These are phyloP conservation scores for Aspergillus costaricaensis DNA, from an alignment of 2,329 filamentous ascomycete species.

Conservation along the genomic window DNA sequence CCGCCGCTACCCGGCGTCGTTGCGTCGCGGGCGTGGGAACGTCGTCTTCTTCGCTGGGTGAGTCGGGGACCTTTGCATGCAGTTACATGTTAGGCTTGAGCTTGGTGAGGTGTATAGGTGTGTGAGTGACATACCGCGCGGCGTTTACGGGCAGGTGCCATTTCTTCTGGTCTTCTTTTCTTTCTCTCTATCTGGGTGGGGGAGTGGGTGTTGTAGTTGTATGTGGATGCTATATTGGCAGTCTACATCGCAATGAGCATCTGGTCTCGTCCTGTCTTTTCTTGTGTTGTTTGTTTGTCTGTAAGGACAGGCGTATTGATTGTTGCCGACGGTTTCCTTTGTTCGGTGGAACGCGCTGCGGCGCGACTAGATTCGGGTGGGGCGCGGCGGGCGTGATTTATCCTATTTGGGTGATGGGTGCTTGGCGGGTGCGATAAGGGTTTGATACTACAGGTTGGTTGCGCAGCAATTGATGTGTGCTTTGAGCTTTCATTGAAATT, in stretches of 20 bases:
- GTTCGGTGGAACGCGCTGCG: constrained; percentile 20
- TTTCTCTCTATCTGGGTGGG: neutral
- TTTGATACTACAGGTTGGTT: too few relatives aligned
- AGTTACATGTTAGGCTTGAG: neutral
- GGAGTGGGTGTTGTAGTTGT: too few relatives aligned
- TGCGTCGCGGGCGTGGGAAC: constrained; percentile 4
- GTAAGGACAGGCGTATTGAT: neutral
- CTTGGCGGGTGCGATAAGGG: neutral
- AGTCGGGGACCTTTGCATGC: constrained; percentile 7
- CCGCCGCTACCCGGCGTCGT: constrained; percentile 20
- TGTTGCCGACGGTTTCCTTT: neutral
- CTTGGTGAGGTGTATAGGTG: neutral
- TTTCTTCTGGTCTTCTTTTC: constrained; percentile 13
- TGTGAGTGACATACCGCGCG: constrained; percentile 26
- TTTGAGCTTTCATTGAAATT: too few relatives aligned
- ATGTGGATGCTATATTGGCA: too few relatives aligned
- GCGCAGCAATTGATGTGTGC: too few relatives aligned
- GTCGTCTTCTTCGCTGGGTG: constrained; percentile 16
- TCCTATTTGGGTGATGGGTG: constrained; percentile 17
- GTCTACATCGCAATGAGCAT: neutral
- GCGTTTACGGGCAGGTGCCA: constrained; percentile 35
- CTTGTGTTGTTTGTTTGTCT: neutral
- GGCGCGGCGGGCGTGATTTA: constrained; percentile 20
- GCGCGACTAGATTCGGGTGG: neutral
- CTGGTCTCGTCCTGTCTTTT: neutral